phyloP scores from a whole-genome alignment of 2,329 filamentous ascomycete genomes.

The Diaporthe ampelina region DNA sequence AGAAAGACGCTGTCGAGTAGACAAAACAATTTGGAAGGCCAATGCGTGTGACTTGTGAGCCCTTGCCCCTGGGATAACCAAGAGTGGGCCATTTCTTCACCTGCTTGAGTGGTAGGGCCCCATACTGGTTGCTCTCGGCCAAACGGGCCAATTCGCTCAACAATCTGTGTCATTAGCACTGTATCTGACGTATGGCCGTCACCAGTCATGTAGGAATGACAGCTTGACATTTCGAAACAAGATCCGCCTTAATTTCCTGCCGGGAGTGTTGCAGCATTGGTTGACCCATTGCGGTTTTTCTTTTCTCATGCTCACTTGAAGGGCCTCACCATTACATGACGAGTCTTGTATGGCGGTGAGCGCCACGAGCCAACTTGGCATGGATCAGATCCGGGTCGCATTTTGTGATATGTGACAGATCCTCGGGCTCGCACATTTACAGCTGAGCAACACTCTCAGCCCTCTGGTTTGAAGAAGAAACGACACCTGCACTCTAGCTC shows the following conservation, averaged over 20 bases:
- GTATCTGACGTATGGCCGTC: neutral
- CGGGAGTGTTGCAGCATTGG: neutral
- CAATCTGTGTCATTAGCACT: slow-evolving; percentile 5
- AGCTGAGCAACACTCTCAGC: slow-evolving; percentile 12
- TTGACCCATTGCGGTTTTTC: slow-evolving; percentile 6
- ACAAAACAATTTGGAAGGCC: neutral
- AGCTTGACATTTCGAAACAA: slow-evolving; percentile 12
- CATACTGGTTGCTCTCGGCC: neutral
- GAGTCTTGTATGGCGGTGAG: slow-evolving; percentile 32
- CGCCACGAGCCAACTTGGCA: slow-evolving; percentile 12
- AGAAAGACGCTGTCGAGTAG: neutral
- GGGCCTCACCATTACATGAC: slow-evolving; percentile 5
- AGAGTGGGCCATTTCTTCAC: neutral
- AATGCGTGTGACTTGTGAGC: neutral
- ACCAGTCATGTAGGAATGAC: slow-evolving; percentile 12
- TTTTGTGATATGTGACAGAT: slow-evolving; percentile 33
- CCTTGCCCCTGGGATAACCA: no score
- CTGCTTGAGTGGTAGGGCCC: neutral
- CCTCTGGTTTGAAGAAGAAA: slow-evolving; percentile 23
- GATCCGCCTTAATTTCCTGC: slow-evolving; percentile 20
- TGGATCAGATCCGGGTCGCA: slow-evolving; percentile 12
- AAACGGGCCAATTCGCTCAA: neutral
- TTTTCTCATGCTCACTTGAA: slow-evolving; percentile 3
- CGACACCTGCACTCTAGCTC: neutral
- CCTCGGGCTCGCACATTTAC: slow-evolving; percentile 10